A percentile compares a stretch with the other conserved stretches of the same genome.
Evolutionary conservation across 1,284 basidiomycete species (phyloP).

Genomic region (Rugosomyces carneus): DNA sequence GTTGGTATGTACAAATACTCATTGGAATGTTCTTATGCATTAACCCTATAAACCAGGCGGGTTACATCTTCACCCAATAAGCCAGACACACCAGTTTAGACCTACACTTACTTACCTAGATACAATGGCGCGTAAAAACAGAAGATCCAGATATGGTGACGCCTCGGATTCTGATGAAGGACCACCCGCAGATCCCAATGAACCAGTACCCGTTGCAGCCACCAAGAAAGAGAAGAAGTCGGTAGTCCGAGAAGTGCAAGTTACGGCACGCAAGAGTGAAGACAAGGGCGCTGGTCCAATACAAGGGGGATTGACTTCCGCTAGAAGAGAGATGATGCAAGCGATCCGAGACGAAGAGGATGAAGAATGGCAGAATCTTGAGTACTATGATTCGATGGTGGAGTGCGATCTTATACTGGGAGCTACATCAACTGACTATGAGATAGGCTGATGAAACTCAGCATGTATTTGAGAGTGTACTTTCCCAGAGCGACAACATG

Average conservation of each 20-base stretch:
- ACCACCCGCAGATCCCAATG: conserved; percentile 74
- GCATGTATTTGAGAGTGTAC: conserved; percentile 51
- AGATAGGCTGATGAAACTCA: conserved; percentile 50
- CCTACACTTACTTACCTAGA: conserved; percentile 77
- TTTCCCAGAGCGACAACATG: conserved; percentile 49
- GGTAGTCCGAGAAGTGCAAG: conserved; percentile 63
- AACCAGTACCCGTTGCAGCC: conserved; percentile 39
- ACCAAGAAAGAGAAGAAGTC: conserved; percentile 56
- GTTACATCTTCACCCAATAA: conserved; percentile 72
- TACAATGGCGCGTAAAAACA: conserved; percentile 54
- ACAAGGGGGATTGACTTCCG: conserved; percentile 55
- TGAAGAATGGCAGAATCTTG: conserved; percentile 60
- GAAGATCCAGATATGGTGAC: conserved; percentile 41
- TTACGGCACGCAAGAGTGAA: conserved; percentile 62
- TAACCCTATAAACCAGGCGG: conserved; percentile 38
- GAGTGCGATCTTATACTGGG: conserved; percentile 18
- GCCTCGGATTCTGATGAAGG: conserved; percentile 74
- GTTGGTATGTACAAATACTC: conserved; percentile 43
- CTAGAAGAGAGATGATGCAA: conserved; percentile 66
- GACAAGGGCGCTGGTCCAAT: conserved; percentile 43
- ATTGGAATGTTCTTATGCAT: background rate
- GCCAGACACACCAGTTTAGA: conserved; percentile 70
- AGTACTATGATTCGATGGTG: conserved; percentile 62
- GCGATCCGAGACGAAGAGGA: conserved; percentile 69
- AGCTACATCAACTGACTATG: conserved; percentile 9